Conservation (phyloP, 768 basidiomycete genomes). For the Pleurotus salmoneostramineus region DNA sequence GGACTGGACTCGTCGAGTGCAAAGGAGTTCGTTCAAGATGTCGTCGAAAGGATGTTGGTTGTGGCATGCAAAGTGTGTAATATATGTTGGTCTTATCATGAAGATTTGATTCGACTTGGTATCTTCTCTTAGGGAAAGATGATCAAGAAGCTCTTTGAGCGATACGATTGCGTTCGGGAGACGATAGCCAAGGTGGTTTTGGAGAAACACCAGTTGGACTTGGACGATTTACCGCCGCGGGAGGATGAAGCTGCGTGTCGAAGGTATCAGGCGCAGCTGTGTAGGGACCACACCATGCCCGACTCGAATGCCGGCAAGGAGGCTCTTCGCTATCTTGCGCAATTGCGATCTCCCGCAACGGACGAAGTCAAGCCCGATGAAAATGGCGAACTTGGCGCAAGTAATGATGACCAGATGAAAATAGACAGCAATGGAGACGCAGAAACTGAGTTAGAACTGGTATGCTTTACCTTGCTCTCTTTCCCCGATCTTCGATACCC, state of each 20-base stretch:
- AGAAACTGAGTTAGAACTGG: conserved; percentile 11
- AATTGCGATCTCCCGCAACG: conserved; percentile 7
- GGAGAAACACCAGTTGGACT: conserved; percentile 43
- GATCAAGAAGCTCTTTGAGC: conserved; percentile 51
- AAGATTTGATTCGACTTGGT: conserved; percentile 2
- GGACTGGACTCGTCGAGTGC: conserved; percentile 39
- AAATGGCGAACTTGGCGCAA: conserved; percentile 1
- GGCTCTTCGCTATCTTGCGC: conserved; percentile 8
- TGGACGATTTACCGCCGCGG: conserved; percentile 53
- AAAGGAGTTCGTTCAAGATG: conserved; percentile 49
- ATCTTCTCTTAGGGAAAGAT: conserved; percentile 52
- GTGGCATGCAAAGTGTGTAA: conserved; percentile 52
- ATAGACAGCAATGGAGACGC: conserved; percentile 9
- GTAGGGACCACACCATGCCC: conserved; percentile 41
- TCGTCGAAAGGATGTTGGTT: conserved; percentile 55
- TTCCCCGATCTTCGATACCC: background rate
- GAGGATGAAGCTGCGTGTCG: conserved; percentile 44
- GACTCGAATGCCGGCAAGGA: conserved; percentile 4
- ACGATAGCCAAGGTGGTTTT: conserved; percentile 42
- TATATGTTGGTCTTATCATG: background rate
- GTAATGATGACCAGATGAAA: conserved; percentile 11
- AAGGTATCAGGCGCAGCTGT: conserved; percentile 46
- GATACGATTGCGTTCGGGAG: conserved; percentile 36
- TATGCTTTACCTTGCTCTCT: conserved; percentile 6
- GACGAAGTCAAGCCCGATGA: conserved; percentile 5